Percentiles rank a stretch among this genome's conserved stretches.
Conservation (phyloP, 106 monocot genomes). For the Iris macrosiphon region DNA sequence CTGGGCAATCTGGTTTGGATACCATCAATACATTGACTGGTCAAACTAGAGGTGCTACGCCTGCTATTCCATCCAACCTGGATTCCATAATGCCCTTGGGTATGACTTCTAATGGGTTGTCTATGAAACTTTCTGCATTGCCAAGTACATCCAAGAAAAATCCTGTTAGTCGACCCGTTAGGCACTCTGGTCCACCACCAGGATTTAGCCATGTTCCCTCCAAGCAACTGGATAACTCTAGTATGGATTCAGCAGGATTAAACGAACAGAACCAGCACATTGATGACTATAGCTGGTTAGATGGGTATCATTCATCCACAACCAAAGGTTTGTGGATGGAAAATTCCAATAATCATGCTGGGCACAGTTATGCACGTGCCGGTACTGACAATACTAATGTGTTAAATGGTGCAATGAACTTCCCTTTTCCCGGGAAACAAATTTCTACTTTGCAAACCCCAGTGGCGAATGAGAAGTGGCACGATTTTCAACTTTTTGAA, state of each 20-base stretch:
- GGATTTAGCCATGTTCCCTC: conserved; percentile 53
- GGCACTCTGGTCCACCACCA: conserved; percentile 85
- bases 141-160: conserved; percentile 38
- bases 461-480: conserved; percentile 30
- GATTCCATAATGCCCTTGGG: conserved; percentile 31
- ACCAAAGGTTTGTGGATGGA: conserved; percentile 10
- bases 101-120: conserved; percentile 18
- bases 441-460: conserved; percentile 19
- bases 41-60: conserved; percentile 12
- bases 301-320: conserved; percentile 56
- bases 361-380: conserved; percentile 6
- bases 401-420: conserved; percentile 26
- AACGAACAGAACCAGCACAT: conserved; percentile 23
- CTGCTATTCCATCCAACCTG: conserved; percentile 39
- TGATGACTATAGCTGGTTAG: conserved; percentile 90
- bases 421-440: conserved; percentile 78
- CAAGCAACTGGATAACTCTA: conserved; percentile 25
- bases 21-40: background rate
- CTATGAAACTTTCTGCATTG: conserved; percentile 19
- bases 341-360: conserved; percentile 15
- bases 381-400: conserved; percentile 7
- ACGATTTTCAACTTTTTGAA: conserved; percentile 66
- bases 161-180: conserved; percentile 72
- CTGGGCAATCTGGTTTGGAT: too few relatives aligned
- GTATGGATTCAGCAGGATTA: background rate